Evolutionary conservation across 345 rosid genomes (phyloP), one percentile per base, ranked within the genome.

Genomic region (Erucastrum elatum): DNA sequence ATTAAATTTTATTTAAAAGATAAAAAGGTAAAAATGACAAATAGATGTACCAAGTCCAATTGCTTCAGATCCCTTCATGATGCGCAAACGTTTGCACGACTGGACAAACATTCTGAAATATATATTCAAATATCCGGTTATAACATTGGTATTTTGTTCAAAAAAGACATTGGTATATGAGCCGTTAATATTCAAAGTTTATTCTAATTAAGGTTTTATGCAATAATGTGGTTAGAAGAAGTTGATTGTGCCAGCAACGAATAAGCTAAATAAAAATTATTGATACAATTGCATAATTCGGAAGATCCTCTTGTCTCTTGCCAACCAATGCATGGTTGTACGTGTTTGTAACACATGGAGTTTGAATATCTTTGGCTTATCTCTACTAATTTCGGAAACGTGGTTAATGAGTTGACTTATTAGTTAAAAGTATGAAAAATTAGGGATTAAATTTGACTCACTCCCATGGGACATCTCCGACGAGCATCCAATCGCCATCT

Each of bases 401-500:
- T 72, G 51, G 68, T 66, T 65, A 59, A 78, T 41, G 68, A 13
- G 55, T 72, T 30, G 12, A 0, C 53, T 69, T 30, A 69, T 60
- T 69, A 67, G 11, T 37, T 66, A 21, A 60, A 68, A 44, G 25
- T 67, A 35, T 69, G 58, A 63, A 44, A 31, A 12, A 60, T 31
- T 56, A 35, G 37, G 4, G 68, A 76, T 65, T 74, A 68, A 92
- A 66, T 46, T 74, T 71, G 70, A 87, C 98, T 77, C 83, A 94
- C 98, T 85, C 88, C 98, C 98, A 46, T 11, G 98, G 98, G 75
- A 91, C 98, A 87, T 94, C 98, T 3, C 97, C 98, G 53, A 94
- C 98, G 68, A 94, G 94, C 98, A 94, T 94, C 98, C 97, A 94
- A 79, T 94, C 98, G 1, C 97, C 98, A 68, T 92, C 98, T 87